Evolutionary conservation across 345 rosid species (phyloP).

Genomic region (Dipteronia sinensis): DNA sequence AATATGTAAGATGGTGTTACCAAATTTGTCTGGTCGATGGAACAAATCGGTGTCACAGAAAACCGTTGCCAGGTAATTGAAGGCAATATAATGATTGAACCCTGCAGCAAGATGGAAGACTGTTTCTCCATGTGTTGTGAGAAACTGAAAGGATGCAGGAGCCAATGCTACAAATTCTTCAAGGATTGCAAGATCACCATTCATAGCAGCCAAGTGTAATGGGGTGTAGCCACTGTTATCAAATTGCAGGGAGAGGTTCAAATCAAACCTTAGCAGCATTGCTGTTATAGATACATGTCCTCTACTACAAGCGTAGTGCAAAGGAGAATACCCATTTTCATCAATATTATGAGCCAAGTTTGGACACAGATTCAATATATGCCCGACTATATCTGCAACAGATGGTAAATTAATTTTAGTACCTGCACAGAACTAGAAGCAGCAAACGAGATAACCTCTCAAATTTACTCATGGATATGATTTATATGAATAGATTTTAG

Average conservation of each 20-base stretch:
- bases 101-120: constrained; percentile 11
- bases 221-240: constrained; percentile 12
- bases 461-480: not conserved
- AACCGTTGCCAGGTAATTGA: not conserved
- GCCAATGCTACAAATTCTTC: constrained; percentile 12
- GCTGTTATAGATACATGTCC: constrained; percentile 9
- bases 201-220: constrained; percentile 21
- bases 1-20: constrained; percentile 16
- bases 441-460: not conserved
- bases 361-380: constrained; percentile 10
- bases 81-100: not conserved
- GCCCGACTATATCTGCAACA: not conserved
- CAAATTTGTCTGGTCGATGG: not conserved
- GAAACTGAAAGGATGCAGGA: not conserved
- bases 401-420: not conserved
- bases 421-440: not conserved
- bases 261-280: constrained; percentile 3
- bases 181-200: not conserved
- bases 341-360: constrained; percentile 10
- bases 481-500: not conserved
- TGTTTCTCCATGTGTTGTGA: not conserved
- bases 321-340: constrained; percentile 10
- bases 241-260: not conserved
- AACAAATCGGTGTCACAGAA: constrained; percentile 1
- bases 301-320: constrained; percentile 16